These are phyloP conservation scores for Dentipellis sp. DNA, from an alignment of 768 basidiomycete species.

Conservation along the genomic window DNA sequence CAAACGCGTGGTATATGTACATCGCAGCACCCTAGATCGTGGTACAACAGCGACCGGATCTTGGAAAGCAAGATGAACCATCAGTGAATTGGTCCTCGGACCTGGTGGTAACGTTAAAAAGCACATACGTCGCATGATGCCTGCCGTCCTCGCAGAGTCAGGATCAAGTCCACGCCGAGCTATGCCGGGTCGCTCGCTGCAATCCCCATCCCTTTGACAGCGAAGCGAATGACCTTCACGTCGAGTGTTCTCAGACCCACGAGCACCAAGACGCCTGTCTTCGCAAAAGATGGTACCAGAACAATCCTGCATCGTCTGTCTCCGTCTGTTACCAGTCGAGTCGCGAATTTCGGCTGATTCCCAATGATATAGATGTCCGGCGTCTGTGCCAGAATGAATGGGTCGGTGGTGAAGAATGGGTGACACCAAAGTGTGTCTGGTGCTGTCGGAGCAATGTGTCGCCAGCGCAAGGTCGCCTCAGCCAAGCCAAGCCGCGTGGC, in stretches of 20 bases:
- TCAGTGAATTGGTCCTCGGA: too few relatives aligned
- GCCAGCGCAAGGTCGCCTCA: slow-evolving; percentile 78
- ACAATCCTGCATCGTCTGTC: slow-evolving; percentile 14
- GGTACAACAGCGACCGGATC: too few relatives aligned
- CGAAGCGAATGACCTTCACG: slow-evolving; percentile 8
- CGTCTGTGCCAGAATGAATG: slow-evolving; percentile 79
- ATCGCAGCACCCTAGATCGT: too few relatives aligned
- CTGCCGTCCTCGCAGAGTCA: too few relatives aligned
- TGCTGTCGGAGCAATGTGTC: slow-evolving; percentile 97
- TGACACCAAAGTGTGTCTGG: slow-evolving; percentile 99
- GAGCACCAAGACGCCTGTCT: slow-evolving; percentile 13
- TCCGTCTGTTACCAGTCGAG: slow-evolving; percentile 48
- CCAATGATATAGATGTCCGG: slow-evolving; percentile 93
- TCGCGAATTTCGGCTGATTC: slow-evolving; percentile 78
- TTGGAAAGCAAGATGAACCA: too few relatives aligned
- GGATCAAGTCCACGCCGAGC: too few relatives aligned
- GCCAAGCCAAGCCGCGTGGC: slow-evolving; percentile 68
- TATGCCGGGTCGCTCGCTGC: too few relatives aligned
- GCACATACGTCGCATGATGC: too few relatives aligned
- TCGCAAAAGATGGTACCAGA: slow-evolving; percentile 12
- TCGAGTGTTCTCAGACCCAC: slow-evolving; percentile 10
- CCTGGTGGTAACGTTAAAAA: too few relatives aligned
- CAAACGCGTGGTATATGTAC: too few relatives aligned
- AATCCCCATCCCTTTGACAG: not conserved
- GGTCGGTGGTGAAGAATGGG: slow-evolving; percentile 80